Evolutionary conservation across 176 grass and related monocot genomes (phyloP).

Genomic region (Oryza punctata): DNA sequence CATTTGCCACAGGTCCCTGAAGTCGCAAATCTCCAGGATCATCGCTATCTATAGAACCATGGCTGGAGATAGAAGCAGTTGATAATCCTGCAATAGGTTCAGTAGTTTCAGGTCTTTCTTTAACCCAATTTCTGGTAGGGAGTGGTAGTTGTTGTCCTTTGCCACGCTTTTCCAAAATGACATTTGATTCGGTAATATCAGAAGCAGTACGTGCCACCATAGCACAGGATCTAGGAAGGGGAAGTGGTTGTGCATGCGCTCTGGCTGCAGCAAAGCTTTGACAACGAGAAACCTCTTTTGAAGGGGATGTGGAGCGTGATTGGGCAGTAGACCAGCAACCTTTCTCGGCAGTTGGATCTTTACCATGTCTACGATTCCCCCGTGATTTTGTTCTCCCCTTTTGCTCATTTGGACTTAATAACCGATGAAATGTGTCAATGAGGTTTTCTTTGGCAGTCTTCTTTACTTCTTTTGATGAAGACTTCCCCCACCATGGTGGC

Average conservation of each 20-base stretch:
- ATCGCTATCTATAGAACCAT: slow-evolving; percentile 86
- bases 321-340: slow-evolving; percentile 82
- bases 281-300: slow-evolving; percentile 85
- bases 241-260: slow-evolving; percentile 76
- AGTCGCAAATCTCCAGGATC: slow-evolving; percentile 74
- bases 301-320: slow-evolving; percentile 89
- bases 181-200: slow-evolving; percentile 70
- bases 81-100: slow-evolving; percentile 62
- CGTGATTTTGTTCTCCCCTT: slow-evolving; percentile 73
- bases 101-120: slow-evolving; percentile 56
- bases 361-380: slow-evolving; percentile 50
- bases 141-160: slow-evolving; percentile 73
- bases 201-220: slow-evolving; percentile 66
- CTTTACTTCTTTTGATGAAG: slow-evolving; percentile 91
- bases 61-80: slow-evolving; percentile 87
- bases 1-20: slow-evolving; percentile 75
- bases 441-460: slow-evolving; percentile 92
- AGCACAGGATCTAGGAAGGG: slow-evolving; percentile 69
- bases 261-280: slow-evolving; percentile 93
- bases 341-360: slow-evolving; percentile 63
- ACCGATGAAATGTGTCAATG: slow-evolving; percentile 82
- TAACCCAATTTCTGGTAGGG: slow-evolving; percentile 55
- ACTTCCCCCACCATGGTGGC: slow-evolving; percentile 96
- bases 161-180: slow-evolving; percentile 63
- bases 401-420: slow-evolving; percentile 83